Evolutionary conservation across 139 green algal genomes (phyloP).

Genomic region (Chlorella sp.): DNA sequence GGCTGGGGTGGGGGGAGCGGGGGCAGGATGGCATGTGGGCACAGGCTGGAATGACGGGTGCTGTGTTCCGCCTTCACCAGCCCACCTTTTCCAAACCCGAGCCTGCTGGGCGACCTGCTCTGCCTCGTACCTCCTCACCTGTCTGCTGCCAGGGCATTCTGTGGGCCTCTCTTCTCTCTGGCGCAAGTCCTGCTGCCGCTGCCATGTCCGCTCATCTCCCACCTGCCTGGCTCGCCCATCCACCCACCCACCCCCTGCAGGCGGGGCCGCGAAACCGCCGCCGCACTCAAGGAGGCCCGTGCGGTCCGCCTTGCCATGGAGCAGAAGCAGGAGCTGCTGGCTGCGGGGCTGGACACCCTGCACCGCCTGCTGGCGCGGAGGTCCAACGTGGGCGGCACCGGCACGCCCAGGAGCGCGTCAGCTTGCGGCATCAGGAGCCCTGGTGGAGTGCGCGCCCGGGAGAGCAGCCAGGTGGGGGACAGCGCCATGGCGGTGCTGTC

Average conservation of each 20-base stretch:
- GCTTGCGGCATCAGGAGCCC: not conserved
- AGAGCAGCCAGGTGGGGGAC: not conserved
- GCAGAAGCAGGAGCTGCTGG: not conserved
- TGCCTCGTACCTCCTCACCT: not conserved
- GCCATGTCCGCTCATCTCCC: not conserved
- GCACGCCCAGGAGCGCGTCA: not conserved
- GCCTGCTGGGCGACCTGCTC: no score
- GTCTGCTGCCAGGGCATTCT: not conserved
- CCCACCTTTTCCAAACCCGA: no score
- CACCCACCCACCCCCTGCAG: not conserved
- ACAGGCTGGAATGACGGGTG: not conserved
- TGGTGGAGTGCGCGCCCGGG: not conserved
- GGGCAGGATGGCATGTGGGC: not conserved
- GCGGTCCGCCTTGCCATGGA: not conserved
- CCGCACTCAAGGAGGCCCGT: not conserved
- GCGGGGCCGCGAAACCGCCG: not conserved
- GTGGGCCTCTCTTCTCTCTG: not conserved
- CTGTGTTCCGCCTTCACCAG: no score
- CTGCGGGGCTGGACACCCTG: conserved; percentile 9
- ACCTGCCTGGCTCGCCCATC: not conserved
- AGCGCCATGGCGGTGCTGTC: conserved; percentile 14
- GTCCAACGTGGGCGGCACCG: not conserved
- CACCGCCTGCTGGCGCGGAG: not conserved
- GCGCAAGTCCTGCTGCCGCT: not conserved
- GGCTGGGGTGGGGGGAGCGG: not conserved